phyloP scores from a whole-genome alignment of 1,139 yeast genomes.

The Candida sanyaensis region DNA sequence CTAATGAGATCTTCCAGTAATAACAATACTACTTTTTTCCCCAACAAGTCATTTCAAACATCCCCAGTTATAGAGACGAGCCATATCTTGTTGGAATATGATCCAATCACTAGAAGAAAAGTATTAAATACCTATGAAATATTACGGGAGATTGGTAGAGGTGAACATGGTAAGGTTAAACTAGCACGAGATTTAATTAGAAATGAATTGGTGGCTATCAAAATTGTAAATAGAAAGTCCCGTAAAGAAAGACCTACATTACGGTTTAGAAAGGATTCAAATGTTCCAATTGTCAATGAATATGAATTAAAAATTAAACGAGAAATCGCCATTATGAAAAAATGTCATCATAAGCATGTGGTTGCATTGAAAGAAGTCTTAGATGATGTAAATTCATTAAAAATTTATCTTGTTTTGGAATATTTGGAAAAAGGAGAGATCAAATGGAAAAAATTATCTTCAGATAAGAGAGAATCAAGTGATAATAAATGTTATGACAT shows the following conservation, averaged over 20 bases:
- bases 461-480: slow-evolving; percentile 7
- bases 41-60: slow-evolving; percentile 10
- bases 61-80: slow-evolving; percentile 77
- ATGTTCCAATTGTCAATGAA: slow-evolving; percentile 22
- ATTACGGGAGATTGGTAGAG: slow-evolving; percentile 83
- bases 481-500: slow-evolving; percentile 12
- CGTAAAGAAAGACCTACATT: slow-evolving; percentile 55
- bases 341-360: slow-evolving; percentile 88
- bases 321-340: slow-evolving; percentile 96
- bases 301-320: slow-evolving; percentile 75
- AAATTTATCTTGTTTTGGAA: slow-evolving; percentile 88
- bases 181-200: slow-evolving; percentile 75
- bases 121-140: slow-evolving; percentile 91
- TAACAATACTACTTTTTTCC: slow-evolving; percentile 5
- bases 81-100: slow-evolving; percentile 79
- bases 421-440: slow-evolving; percentile 93
- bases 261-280: slow-evolving; percentile 40
- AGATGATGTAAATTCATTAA: slow-evolving; percentile 81
- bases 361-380: slow-evolving; percentile 85
- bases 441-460: slow-evolving; percentile 64
- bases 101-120: slow-evolving; percentile 83
- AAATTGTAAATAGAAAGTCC: slow-evolving; percentile 81
- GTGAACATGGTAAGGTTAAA: slow-evolving; percentile 97
- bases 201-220: slow-evolving; percentile 83
- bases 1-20: background rate